Evolutionary conservation across 1,139 yeast genomes (phyloP).

Genomic region (Saccharomycopsis crataegensis): DNA sequence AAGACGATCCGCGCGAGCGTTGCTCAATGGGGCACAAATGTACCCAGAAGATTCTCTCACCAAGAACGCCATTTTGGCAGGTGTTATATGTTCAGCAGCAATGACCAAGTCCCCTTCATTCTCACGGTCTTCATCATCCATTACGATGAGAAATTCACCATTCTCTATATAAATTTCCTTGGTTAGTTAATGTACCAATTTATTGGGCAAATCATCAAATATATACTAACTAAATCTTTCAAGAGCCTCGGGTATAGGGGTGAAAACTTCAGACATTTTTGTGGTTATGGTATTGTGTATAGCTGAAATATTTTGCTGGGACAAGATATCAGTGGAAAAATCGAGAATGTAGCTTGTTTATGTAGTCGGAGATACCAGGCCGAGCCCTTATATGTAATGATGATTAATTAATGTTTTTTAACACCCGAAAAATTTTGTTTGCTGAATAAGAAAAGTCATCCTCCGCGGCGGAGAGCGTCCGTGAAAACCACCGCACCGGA

Average conservation of each 20-base stretch:
- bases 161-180: slow-evolving; percentile 21
- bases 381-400: too few relatives aligned
- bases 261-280: slow-evolving; percentile 31
- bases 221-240: slow-evolving; percentile 47
- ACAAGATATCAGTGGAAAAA: background rate
- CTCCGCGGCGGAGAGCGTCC: too few relatives aligned
- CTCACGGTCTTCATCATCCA: slow-evolving; percentile 94
- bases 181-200: too few relatives aligned
- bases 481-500: too few relatives aligned
- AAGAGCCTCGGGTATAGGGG: slow-evolving; percentile 64
- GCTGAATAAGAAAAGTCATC: too few relatives aligned
- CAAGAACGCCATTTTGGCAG: slow-evolving; percentile 88
- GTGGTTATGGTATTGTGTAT: background rate
- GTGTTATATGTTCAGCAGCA: slow-evolving; percentile 76
- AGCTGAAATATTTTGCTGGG: background rate
- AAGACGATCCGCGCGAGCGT: slow-evolving; percentile 68
- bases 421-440: too few relatives aligned
- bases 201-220: too few relatives aligned
- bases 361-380: too few relatives aligned
- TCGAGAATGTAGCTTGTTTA: too few relatives aligned
- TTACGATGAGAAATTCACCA: slow-evolving; percentile 61
- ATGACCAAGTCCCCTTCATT: slow-evolving; percentile 96
- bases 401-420: too few relatives aligned
- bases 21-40: slow-evolving; percentile 84
- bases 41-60: slow-evolving; percentile 88